Conservation (phyloP, 352 stramenopile genomes). For the Pythium scleroteichum region DNA sequence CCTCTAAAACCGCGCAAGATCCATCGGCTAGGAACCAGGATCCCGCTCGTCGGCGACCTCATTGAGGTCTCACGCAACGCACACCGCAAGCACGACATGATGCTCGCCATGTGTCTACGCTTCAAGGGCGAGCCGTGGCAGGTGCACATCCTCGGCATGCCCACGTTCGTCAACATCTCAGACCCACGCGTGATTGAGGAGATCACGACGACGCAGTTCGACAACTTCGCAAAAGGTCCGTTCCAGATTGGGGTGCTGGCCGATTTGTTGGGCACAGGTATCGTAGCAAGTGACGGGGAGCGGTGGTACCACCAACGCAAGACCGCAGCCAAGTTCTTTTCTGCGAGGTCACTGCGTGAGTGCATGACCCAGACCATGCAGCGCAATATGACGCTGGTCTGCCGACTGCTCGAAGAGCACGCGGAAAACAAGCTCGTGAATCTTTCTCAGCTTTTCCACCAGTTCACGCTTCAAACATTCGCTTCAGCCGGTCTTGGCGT, state of each 20-base stretch:
- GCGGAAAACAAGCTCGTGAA: slow-evolving; percentile 1
- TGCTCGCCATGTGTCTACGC: background rate
- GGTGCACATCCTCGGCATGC: slow-evolving; percentile 17
- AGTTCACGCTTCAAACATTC: slow-evolving; percentile 60
- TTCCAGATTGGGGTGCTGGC: slow-evolving; percentile 19
- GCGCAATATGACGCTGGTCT: slow-evolving; percentile 4
- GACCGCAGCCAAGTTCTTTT: slow-evolving; percentile 31
- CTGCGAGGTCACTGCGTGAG: slow-evolving; percentile 26
- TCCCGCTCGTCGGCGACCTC: slow-evolving; percentile 1
- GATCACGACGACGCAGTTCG: slow-evolving; percentile 31
- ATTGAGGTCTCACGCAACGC: background rate
- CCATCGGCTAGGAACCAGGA: background rate
- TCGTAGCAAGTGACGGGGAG: slow-evolving; percentile 28
- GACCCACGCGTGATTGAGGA: slow-evolving; percentile 29
- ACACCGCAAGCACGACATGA: slow-evolving; percentile 9
- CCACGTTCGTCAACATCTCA: slow-evolving; percentile 25
- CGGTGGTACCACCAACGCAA: slow-evolving; percentile 34
- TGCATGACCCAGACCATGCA: slow-evolving; percentile 20
- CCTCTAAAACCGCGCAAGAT: slow-evolving; percentile 4
- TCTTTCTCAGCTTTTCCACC: slow-evolving; percentile 38
- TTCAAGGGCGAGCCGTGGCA: slow-evolving; percentile 31
- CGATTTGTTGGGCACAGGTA: slow-evolving; percentile 24
- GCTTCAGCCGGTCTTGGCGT: slow-evolving; percentile 46
- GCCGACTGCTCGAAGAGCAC: background rate
- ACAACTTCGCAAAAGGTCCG: slow-evolving; percentile 31